Evolutionary conservation across 768 basidiomycete species (phyloP).

Genomic region (Kwoniella dejecticola): DNA sequence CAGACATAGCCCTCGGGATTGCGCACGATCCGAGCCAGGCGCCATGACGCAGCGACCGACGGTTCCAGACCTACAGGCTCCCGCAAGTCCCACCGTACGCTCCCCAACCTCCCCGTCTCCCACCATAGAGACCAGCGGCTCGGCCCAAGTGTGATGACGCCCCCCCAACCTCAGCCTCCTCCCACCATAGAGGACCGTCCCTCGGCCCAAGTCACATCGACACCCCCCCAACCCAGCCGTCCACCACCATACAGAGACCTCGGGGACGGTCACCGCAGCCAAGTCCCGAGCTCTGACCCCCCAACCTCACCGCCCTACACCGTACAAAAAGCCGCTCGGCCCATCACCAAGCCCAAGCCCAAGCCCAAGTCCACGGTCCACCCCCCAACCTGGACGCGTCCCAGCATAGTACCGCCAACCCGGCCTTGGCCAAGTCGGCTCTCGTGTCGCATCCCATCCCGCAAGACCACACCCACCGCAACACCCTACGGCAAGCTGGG

Average conservation of each 20-base stretch:
- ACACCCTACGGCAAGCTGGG: background rate
- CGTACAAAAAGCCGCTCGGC: background rate
- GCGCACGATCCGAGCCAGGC: slow-evolving; percentile 8
- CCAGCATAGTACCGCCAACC: background rate
- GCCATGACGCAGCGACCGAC: background rate
- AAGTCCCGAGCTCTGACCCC: background rate
- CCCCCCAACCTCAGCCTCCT: background rate
- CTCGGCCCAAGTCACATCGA: background rate
- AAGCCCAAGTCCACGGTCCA: too few species aligned
- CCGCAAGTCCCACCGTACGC: background rate
- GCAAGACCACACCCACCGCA: background rate
- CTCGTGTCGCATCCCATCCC: background rate
- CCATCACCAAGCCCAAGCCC: background rate
- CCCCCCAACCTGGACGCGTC: too few species aligned
- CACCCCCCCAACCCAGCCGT: background rate
- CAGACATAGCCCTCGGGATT: background rate
- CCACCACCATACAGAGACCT: too few species aligned
- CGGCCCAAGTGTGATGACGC: background rate
- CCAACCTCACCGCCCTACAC: background rate
- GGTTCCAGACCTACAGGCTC: background rate
- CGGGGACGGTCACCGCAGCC: too few species aligned
- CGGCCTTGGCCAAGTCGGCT: background rate
- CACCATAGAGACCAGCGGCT: background rate
- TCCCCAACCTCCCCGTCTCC: background rate
- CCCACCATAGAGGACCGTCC: background rate